Percentiles rank a stretch among this genome's conserved stretches.
phyloP scores from a whole-genome alignment of 768 basidiomycete genomes.

The Boletus coccyginus region DNA sequence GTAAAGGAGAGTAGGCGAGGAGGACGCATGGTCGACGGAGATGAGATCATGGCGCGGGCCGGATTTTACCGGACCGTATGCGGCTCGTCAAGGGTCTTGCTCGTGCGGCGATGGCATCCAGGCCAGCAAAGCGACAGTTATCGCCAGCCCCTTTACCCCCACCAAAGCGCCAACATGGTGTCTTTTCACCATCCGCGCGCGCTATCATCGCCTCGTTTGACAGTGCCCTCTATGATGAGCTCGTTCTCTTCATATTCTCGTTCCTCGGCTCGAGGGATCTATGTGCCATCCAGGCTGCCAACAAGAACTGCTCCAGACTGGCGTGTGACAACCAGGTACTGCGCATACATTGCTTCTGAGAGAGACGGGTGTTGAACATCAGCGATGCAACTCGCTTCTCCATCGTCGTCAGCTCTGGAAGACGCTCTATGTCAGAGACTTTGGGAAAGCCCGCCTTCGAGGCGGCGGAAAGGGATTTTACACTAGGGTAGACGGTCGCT shows the following conservation, averaged over 20 bases:
- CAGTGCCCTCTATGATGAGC: slow-evolving; percentile 67
- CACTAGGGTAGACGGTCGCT: slow-evolving; percentile 52
- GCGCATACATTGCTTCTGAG: slow-evolving; percentile 2
- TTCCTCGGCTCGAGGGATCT: slow-evolving; percentile 66
- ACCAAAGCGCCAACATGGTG: slow-evolving; percentile 52
- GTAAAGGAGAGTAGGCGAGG: neutral
- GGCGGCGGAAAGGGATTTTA: slow-evolving; percentile 69
- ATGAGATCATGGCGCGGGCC: slow-evolving; percentile 8
- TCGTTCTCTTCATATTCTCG: slow-evolving; percentile 71
- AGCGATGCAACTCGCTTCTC: neutral
- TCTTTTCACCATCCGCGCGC: slow-evolving; percentile 7
- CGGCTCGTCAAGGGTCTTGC: too few species aligned
- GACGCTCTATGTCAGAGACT: slow-evolving; percentile 57
- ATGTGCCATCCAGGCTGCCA: slow-evolving; percentile 60
- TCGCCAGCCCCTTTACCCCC: slow-evolving; percentile 51
- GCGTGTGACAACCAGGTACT: slow-evolving; percentile 63
- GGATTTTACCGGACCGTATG: slow-evolving; percentile 3
- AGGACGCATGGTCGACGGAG: neutral
- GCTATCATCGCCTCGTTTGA: slow-evolving; percentile 43
- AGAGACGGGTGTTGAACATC: slow-evolving; percentile 17
- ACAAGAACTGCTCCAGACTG: slow-evolving; percentile 64
- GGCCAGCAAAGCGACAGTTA: slow-evolving; percentile 43
- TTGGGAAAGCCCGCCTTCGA: slow-evolving; percentile 64
- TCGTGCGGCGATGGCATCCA: slow-evolving; percentile 33
- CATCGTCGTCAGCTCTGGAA: slow-evolving; percentile 56